These are phyloP conservation scores for Gymnopus androsaceus DNA, from an alignment of 1,284 basidiomycete genomes.

Conservation along the genomic window DNA sequence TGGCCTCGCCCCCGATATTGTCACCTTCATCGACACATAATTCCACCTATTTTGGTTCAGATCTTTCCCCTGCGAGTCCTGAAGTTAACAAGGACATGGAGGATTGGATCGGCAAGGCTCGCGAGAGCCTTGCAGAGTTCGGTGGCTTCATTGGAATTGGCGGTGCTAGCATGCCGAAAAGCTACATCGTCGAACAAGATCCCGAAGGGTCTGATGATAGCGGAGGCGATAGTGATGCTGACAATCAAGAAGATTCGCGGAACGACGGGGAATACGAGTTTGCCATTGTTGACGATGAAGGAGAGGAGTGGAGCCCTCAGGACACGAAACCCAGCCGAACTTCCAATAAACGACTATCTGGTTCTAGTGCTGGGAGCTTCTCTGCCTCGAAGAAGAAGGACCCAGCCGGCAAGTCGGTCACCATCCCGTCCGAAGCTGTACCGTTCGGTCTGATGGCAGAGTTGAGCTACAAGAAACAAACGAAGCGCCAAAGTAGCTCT, in stretches of 20 bases:
- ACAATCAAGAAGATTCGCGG: conserved; percentile 22
- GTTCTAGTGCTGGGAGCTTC: conserved; percentile 38
- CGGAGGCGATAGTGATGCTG: conserved; percentile 39
- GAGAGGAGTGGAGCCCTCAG: conserved; percentile 27
- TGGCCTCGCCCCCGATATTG: conserved; percentile 36
- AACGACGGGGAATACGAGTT: conserved; percentile 20
- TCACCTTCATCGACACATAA: conserved; percentile 36
- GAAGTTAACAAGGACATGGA: conserved; percentile 49
- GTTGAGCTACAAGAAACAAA: conserved; percentile 52
- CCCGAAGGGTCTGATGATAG: conserved; percentile 39
- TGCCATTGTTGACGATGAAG: conserved; percentile 31
- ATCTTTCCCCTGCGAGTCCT: conserved; percentile 23
- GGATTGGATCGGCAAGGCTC: conserved; percentile 74
- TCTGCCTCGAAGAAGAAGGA: conserved; percentile 32
- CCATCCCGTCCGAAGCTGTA: conserved; percentile 58
- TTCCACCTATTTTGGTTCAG: conserved; percentile 28
- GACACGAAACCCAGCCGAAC: conserved; percentile 23
- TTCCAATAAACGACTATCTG: conserved; percentile 33
- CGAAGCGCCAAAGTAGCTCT: conserved; percentile 43
- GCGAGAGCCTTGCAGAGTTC: conserved; percentile 64
- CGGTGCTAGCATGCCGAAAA: conserved; percentile 52
- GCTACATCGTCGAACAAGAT: conserved; percentile 48
- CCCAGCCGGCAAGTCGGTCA: conserved; percentile 46
- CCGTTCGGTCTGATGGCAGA: conserved; percentile 74
- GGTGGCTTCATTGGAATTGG: conserved; percentile 64